A percentile compares a stretch with the other conserved stretches of the same genome.
Conservation (phyloP, 23 red algal genomes). For the Gracilaria gracilis region DNA sequence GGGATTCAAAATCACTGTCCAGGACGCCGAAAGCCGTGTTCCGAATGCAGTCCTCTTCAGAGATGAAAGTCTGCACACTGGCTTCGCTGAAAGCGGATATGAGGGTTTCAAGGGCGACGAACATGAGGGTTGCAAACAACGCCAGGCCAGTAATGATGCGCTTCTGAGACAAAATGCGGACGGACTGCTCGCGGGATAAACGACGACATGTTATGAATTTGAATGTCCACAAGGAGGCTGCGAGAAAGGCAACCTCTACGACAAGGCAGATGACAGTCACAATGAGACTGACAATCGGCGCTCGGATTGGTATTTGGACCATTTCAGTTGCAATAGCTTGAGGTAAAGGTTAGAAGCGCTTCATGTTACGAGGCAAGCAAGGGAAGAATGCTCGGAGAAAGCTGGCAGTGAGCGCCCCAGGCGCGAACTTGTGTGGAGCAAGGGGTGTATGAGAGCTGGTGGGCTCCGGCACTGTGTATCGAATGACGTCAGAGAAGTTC, state of each 20-base stretch:
- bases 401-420: no score
- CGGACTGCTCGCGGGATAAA: not conserved
- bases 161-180: not conserved
- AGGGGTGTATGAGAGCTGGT: no score
- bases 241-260: not conserved
- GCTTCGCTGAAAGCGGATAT: not conserved
- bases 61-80: not conserved
- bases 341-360: not conserved
- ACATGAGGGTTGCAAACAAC: conserved; percentile 1
- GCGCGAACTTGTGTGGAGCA: no score
- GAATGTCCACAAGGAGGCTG: not conserved
- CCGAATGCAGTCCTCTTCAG: not conserved
- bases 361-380: no score
- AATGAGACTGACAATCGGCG: not conserved
- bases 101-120: conserved; percentile 1
- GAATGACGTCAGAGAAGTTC: no score
- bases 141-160: not conserved
- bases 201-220: not conserved
- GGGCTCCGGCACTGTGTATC: no score
- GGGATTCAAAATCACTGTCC: not conserved
- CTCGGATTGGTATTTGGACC: not conserved
- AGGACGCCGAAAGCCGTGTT: not conserved
- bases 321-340: not conserved
- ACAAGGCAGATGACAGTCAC: not conserved
- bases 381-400: no score